These are phyloP conservation scores for Beta corolliflora DNA, from an alignment of 179 eudicot genomes.

Conservation along the genomic window DNA sequence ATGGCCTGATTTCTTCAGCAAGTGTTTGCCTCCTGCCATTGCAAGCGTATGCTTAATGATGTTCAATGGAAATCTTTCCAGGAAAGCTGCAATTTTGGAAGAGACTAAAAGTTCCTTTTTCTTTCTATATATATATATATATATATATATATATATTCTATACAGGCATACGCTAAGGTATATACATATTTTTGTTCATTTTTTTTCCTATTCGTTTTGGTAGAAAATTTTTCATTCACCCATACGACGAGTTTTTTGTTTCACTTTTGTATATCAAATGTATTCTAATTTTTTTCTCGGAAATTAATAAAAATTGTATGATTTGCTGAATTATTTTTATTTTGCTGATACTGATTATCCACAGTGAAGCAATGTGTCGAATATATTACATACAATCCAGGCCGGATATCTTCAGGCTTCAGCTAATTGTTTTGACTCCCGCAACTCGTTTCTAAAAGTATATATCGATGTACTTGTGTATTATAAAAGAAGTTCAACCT, in stretches of 20 bases:
- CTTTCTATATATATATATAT: not conserved
- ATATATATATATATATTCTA: conserved; percentile 1
- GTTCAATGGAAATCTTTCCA: conserved; percentile 5
- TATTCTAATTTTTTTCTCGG: conserved; percentile 20
- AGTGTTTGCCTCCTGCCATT: conserved; percentile 11
- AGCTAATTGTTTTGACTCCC: too few relatives aligned
- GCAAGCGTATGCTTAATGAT: conserved; percentile 7
- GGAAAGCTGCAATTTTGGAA: conserved; percentile 31
- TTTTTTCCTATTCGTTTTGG: not conserved
- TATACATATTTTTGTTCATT: conserved; percentile 14
- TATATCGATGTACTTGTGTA: too few relatives aligned
- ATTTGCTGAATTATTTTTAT: conserved; percentile 7
- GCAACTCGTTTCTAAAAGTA: too few relatives aligned
- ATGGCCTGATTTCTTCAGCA: conserved; percentile 10
- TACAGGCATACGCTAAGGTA: conserved; percentile 9
- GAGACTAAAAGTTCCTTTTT: conserved; percentile 16
- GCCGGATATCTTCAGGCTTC: too few relatives aligned
- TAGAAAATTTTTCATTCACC: conserved; percentile 19
- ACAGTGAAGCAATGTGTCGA: too few relatives aligned
- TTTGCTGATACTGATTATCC: not conserved
- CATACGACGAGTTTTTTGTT: conserved; percentile 13
- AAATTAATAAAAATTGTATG: conserved; percentile 26
- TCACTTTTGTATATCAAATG: conserved; percentile 31
- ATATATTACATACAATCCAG: too few relatives aligned
- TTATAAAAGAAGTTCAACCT: too few relatives aligned